A percentile compares a stretch with the other conserved stretches of the same genome.
Conservation (phyloP, 352 stramenopile genomes). For the Globisporangium camurandrum region DNA sequence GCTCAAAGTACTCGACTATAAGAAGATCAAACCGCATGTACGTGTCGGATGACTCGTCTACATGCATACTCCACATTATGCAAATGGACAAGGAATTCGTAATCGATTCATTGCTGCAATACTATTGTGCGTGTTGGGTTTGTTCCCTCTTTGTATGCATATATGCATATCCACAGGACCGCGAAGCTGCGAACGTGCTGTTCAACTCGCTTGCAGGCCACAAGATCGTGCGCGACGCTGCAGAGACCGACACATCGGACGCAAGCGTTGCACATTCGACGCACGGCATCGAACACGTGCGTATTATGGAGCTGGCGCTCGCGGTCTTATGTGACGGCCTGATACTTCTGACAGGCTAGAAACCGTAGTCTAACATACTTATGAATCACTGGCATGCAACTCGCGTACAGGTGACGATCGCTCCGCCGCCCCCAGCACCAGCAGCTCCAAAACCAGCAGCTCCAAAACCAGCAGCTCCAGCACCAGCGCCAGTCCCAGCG, state of each 20-base stretch:
- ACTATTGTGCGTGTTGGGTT: too few relatives aligned
- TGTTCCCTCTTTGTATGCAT: too few relatives aligned
- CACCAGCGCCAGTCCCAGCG: slow-evolving; percentile 7
- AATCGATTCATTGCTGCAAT: too few relatives aligned
- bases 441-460: neutral
- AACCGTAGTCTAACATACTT: too few relatives aligned
- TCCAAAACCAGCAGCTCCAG: slow-evolving; percentile 7
- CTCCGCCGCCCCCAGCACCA: slow-evolving; percentile 19
- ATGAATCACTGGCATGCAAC: too few relatives aligned
- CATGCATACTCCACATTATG: neutral
- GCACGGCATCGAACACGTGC: slow-evolving; percentile 36
- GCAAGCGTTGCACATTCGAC: slow-evolving; percentile 21
- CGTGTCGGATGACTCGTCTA: slow-evolving; percentile 10
- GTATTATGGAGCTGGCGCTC: neutral
- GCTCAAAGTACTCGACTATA: slow-evolving; percentile 82
- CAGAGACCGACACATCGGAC: slow-evolving; percentile 17
- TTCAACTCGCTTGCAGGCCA: slow-evolving; percentile 74
- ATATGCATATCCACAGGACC: slow-evolving; percentile 37
- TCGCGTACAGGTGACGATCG: slow-evolving; percentile 16
- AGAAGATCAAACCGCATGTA: slow-evolving; percentile 72
- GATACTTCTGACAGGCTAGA: too few relatives aligned
- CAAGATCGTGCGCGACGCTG: slow-evolving; percentile 45
- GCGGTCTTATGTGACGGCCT: too few relatives aligned
- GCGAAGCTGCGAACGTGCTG: slow-evolving; percentile 59
- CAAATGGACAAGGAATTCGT: neutral